Evolutionary conservation across 768 basidiomycete species (phyloP).

Genomic region (Panellus pusillus): DNA sequence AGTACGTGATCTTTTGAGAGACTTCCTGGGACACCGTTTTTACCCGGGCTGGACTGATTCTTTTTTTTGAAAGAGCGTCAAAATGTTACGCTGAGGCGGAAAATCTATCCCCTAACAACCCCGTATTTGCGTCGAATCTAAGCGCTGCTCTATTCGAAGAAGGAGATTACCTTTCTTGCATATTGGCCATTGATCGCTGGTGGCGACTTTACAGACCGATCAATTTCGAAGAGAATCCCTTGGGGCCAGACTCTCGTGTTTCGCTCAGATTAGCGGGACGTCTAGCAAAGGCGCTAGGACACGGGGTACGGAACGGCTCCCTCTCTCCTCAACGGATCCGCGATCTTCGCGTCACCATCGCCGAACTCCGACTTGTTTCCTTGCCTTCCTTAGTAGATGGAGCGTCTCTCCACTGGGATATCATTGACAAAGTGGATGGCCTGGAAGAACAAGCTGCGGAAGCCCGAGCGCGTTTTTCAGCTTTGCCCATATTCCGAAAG

Average conservation of each 20-base stretch:
- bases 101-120: neutral
- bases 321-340: neutral
- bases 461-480: conserved; percentile 1
- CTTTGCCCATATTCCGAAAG: conserved; percentile 10
- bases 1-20: neutral
- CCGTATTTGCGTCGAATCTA: conserved; percentile 1
- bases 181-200: conserved; percentile 4
- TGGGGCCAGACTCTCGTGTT: neutral
- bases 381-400: too few species aligned
- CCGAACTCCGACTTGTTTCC: neutral
- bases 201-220: neutral
- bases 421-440: neutral
- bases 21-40: neutral
- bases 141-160: conserved; percentile 10
- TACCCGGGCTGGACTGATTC: neutral
- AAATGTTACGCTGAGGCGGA: conserved; percentile 9
- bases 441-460: neutral
- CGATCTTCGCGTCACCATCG: neutral
- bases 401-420: neutral
- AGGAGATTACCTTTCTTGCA: conserved; percentile 8
- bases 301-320: neutral
- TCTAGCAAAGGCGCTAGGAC: conserved; percentile 2
- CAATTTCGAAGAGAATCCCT: neutral
- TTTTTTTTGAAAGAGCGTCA: conserved; percentile 1
- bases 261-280: neutral